Base-by-base conservation (phyloP, 2,329 filamentous ascomycete species). In the Diatrype stigma region DNA sequence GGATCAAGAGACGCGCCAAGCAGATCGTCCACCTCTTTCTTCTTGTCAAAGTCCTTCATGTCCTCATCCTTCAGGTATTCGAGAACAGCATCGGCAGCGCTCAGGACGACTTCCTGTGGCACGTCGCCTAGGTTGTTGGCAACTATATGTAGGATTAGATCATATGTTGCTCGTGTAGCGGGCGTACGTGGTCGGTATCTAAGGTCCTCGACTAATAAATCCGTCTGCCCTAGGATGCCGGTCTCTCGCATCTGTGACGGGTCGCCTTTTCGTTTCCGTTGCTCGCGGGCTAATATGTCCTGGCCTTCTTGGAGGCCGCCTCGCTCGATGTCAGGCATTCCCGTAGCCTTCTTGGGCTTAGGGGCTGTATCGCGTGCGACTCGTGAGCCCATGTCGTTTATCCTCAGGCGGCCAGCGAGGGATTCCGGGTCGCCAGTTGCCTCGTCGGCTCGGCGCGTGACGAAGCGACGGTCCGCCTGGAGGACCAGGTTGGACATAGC, bases 401-500 rank as follows among this genome's bases (percentile, higher is more conserved):
- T 93, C 60, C 89, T 93, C 69, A 99, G 86, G 61, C 92, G 87
- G 49, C 94, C 94, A 51, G 94, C 95, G 52, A 99, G 84, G 51
- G 95, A 99, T 75, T 99, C 94, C 47, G 94, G 95, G 70, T 99
- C 94, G 63, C 94, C 94, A 47, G 93, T 97, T 57, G 90, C 86
- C 76, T 99, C 95, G 73, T 99, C 93, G 62, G 86, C 91, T 64
- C 91, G 86, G 70, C 94, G 86, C 58, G 90, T 90, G 63, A 96
- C 87, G 70, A 99, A 97, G 64, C 94, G 87, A 75, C 92, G 87
- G 78, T 99, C 94, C 77, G 91, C 92, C 89, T 99, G 94, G 84
- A 99, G 90, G 69, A 99, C 94, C 90, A 99, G 87, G 85, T 99
- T 99, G 77, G 94, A 99, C 94, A 99, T 97, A 72, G 90, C 91